Evolutionary conservation across 306 rosid species (phyloP).

Genomic region (Erythrophleum fordii): DNA sequence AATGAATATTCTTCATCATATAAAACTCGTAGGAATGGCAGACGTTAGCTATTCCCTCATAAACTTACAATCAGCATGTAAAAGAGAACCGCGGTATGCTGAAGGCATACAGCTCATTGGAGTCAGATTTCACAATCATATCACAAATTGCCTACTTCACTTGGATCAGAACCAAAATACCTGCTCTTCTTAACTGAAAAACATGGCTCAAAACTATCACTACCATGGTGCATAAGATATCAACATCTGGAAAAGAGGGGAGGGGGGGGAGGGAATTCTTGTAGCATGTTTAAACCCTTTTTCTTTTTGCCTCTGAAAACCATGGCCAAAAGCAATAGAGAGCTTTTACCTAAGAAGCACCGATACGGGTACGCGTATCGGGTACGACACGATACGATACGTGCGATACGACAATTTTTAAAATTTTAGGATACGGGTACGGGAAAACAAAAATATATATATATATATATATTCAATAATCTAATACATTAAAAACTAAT

Average conservation of each 20-base stretch:
- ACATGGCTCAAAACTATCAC: conserved; percentile 10
- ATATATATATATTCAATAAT: too few species aligned
- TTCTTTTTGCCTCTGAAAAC: background rate
- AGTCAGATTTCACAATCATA: background rate
- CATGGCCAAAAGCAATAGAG: background rate
- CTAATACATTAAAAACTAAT: too few species aligned
- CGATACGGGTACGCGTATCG: too few species aligned
- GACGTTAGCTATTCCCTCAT: background rate
- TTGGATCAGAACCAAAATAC: too few species aligned
- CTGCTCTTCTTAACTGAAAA: background rate
- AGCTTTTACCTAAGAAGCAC: background rate
- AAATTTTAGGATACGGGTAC: too few species aligned
- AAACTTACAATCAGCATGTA: conserved; percentile 12
- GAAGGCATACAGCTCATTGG: background rate
- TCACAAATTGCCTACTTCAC: background rate
- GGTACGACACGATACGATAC: too few species aligned
- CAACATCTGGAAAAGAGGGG: too few species aligned
- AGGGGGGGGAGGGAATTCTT: background rate
- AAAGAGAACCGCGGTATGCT: background rate
- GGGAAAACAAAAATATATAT: too few species aligned
- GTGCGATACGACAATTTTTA: too few species aligned
- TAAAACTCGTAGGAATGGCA: background rate
- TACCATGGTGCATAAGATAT: background rate
- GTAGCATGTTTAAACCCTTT: conserved; percentile 13
- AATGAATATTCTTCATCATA: background rate